Evolutionary conservation across 2,329 filamentous ascomycete species (phyloP), one percentile per base, ranked within the genome.

Genomic region (Elsinoe batatas): DNA sequence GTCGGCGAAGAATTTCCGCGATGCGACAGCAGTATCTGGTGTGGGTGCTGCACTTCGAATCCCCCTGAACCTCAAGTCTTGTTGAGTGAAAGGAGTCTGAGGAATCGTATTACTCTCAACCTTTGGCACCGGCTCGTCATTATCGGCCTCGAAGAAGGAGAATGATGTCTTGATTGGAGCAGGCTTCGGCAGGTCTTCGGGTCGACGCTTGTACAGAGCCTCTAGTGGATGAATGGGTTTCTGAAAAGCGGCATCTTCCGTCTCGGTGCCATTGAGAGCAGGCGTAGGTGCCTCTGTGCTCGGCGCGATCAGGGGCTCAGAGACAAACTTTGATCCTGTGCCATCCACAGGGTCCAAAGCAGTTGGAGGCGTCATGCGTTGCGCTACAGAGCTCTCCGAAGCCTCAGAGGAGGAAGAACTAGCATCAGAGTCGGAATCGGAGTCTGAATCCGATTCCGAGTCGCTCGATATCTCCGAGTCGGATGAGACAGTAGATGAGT

Each of bases 31-130:
- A 0, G 93, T 97, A 66, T 98, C 93, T 0, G 93, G 93, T 0
- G 93, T 98, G 0, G 93, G 93, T 2, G 93, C 93, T 5, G 90
- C 90, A 67, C 90, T 96, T 56, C 93, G 80, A n/a, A 87, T 67
- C 51, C 80, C 81, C 59, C 90, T 80, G 71, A 76, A 82, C 62
- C 88, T 84, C 30, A 91, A 75, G 61, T 97, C 91, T 61, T 84
- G 80, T 60, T 84, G 82, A 0, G 87, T 88, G 67, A 83, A 95
- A 0, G 91, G 91, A 0, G 91, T 96, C 70, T 89, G 82, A 11
- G 90, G 91, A 3, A 47, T 40, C 7, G 17, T 38, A 3, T 44
- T 33, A 7, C 51, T 53, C 17, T 58, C 57, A 7, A 3, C 37
- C 12, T 18, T 61, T 58, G 10, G 43, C 43, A 17, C 22, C 40